phyloP scores from a whole-genome alignment of 2,329 filamentous ascomycete species.

The Stachybotrys elegans region DNA sequence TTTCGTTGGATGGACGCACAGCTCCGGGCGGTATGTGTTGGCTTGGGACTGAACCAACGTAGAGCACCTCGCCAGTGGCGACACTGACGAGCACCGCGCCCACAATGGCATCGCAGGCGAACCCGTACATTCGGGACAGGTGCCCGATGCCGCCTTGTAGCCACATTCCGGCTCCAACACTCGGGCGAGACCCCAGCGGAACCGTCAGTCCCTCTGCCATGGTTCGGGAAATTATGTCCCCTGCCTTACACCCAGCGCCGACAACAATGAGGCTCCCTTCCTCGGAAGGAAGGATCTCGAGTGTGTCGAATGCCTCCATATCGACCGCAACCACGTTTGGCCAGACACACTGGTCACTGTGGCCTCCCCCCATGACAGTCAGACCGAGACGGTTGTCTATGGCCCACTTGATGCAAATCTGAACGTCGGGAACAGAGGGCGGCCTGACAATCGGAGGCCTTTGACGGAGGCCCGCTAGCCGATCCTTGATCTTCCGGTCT shows the following conservation, averaged over 20 bases:
- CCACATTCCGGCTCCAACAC: slow-evolving; percentile 58
- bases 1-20: slow-evolving; percentile 39
- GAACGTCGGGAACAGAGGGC: slow-evolving; percentile 40
- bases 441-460: slow-evolving; percentile 42
- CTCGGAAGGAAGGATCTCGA: slow-evolving; percentile 34
- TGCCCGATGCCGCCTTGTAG: slow-evolving; percentile 62
- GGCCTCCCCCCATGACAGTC: slow-evolving; percentile 53
- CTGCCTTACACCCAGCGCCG: slow-evolving; percentile 51
- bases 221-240: slow-evolving; percentile 44
- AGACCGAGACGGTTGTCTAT: slow-evolving; percentile 36
- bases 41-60: slow-evolving; percentile 45
- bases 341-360: slow-evolving; percentile 54
- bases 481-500: slow-evolving; percentile 40
- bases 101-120: slow-evolving; percentile 55
- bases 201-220: slow-evolving; percentile 46
- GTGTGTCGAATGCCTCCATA: slow-evolving; percentile 49
- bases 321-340: slow-evolving; percentile 50
- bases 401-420: slow-evolving; percentile 53
- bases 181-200: slow-evolving; percentile 56
- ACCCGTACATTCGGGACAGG: slow-evolving; percentile 47
- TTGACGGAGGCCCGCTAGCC: slow-evolving; percentile 39
- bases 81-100: slow-evolving; percentile 54
- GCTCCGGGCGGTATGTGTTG: slow-evolving; percentile 35
- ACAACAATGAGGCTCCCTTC: slow-evolving; percentile 38
- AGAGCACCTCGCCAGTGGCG: slow-evolving; percentile 38